These are phyloP conservation scores for Solanum virginianum DNA, from an alignment of 257 asterid genomes.

Conservation along the genomic window DNA sequence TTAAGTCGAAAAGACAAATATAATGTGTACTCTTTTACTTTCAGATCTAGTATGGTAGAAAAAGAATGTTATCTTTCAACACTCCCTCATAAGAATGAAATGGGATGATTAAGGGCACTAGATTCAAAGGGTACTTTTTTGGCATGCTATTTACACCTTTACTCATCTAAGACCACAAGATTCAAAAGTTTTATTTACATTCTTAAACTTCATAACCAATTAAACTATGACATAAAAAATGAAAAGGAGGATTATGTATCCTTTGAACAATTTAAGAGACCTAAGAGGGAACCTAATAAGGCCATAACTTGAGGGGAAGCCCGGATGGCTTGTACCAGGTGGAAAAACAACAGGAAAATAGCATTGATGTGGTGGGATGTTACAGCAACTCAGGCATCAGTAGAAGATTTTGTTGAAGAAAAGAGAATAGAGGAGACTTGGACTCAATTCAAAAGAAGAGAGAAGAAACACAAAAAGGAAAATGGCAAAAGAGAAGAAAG, in stretches of 20 bases:
- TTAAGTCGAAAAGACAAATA: background rate
- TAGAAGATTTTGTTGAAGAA: background rate
- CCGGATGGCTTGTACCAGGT: background rate
- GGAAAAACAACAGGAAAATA: background rate
- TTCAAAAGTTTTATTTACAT: background rate
- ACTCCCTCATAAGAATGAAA: background rate
- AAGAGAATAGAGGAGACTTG: background rate
- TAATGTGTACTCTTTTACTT: background rate
- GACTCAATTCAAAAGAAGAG: background rate
- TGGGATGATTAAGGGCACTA: background rate
- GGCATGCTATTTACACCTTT: background rate
- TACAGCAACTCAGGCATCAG: background rate
- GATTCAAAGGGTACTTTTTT: background rate
- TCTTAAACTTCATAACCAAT: background rate
- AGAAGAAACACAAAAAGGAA: background rate
- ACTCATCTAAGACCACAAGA: background rate
- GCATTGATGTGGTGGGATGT: background rate
- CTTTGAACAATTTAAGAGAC: background rate
- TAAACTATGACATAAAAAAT: background rate
- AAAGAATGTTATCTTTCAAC: background rate
- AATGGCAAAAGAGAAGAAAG: background rate
- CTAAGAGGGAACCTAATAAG: background rate
- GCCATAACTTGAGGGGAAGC: background rate
- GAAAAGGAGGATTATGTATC: background rate
- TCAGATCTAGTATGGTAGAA: background rate